Evolutionary conservation across 2,329 filamentous ascomycete species (phyloP).

Genomic region (Venturia oleaginea): DNA sequence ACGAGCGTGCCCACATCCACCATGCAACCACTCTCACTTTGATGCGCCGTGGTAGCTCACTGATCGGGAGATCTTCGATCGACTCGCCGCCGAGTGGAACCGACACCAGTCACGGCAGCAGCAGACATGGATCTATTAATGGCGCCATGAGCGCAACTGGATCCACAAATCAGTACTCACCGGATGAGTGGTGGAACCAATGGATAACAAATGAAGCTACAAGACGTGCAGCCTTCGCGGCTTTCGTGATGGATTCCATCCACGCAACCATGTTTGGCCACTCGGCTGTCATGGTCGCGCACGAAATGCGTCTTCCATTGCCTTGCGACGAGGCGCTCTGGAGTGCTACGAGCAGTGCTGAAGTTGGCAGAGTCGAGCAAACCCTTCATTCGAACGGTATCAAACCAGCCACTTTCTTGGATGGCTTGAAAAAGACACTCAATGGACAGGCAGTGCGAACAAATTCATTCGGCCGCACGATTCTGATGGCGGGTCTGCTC

Average conservation of each 20-base stretch:
- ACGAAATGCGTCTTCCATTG: slow-evolving; percentile 83
- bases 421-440: slow-evolving; percentile 81
- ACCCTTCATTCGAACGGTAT: slow-evolving; percentile 72
- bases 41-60: slow-evolving; percentile 85
- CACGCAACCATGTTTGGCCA: slow-evolving; percentile 98
- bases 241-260: slow-evolving; percentile 90
- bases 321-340: slow-evolving; percentile 90
- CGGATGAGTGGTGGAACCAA: slow-evolving; percentile 88
- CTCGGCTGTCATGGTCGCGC: slow-evolving; percentile 91
- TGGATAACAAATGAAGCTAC: slow-evolving; percentile 96
- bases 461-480: slow-evolving; percentile 85
- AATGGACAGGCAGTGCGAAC: slow-evolving; percentile 80
- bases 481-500: slow-evolving; percentile 86
- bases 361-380: slow-evolving; percentile 76
- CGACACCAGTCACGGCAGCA: slow-evolving; percentile 43
- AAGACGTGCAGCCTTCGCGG: slow-evolving; percentile 79
- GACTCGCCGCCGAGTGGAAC: slow-evolving; percentile 73
- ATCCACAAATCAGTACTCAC: slow-evolving; percentile 45
- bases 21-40: slow-evolving; percentile 91
- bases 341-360: slow-evolving; percentile 79
- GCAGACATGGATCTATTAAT: slow-evolving; percentile 32
- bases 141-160: slow-evolving; percentile 21
- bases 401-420: slow-evolving; percentile 78
- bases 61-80: slow-evolving; percentile 75
- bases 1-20: slow-evolving; percentile 92